Evolutionary conservation across 2,329 filamentous ascomycete genomes (phyloP).

Genomic region (Colletotrichum tropicale): DNA sequence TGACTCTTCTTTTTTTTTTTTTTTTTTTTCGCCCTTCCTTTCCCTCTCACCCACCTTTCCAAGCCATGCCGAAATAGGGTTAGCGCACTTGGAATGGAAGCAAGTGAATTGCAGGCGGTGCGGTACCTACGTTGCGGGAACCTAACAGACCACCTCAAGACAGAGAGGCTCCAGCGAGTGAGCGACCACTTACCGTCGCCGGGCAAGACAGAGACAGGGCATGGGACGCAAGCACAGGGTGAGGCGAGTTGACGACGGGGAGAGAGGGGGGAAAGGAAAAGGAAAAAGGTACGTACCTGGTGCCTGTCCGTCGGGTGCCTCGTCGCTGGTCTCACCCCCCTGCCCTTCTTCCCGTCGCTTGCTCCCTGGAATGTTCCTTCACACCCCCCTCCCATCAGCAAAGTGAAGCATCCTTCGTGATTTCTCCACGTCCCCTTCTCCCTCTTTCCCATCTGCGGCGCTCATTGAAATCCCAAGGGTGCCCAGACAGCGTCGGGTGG

Average conservation of each 20-base stretch:
- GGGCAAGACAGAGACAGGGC: background rate
- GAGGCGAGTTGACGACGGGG: background rate
- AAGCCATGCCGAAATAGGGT: background rate
- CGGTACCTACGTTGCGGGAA: background rate
- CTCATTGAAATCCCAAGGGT: conserved; percentile 9
- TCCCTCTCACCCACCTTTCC: background rate
- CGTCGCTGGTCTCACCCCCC: background rate
- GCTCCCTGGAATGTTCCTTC: background rate
- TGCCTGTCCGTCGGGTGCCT: conserved; percentile 25
- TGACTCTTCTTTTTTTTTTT: too few relatives aligned
- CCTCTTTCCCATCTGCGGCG: background rate
- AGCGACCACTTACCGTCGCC: background rate
- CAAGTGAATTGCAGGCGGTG: background rate
- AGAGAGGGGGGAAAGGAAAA: background rate
- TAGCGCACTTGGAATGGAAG: background rate
- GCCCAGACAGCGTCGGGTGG: background rate
- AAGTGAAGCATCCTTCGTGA: background rate
- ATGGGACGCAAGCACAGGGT: conserved; percentile 13
- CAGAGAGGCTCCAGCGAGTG: background rate
- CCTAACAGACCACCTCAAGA: background rate
- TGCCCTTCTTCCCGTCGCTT: background rate
- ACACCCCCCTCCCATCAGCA: background rate
- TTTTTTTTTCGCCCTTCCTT: background rate
- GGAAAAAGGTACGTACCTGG: background rate
- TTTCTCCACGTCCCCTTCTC: background rate